Evolutionary conservation across 495 filamentous ascomycete species (phyloP), one percentile per base, ranked within the genome.

Genomic region (Trypethelium eluteriae): DNA sequence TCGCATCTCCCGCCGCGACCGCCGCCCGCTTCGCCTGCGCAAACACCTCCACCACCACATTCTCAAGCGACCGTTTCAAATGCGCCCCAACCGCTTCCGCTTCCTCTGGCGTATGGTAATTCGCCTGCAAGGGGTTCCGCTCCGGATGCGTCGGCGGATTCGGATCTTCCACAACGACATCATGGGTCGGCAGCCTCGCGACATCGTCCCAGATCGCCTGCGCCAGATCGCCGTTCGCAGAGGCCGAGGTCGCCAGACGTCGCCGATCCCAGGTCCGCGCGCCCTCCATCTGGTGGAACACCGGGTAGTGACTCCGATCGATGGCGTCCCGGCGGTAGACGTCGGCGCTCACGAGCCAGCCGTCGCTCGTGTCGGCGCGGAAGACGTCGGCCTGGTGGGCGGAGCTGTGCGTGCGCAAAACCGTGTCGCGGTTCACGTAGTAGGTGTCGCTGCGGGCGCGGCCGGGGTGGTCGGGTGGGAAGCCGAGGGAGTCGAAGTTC

Each of bases 231-330:
- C 91, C 80, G 25, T 81, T 83, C 62, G 79, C 78, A 6, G 84
- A 78, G 5, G 49, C 41, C 41, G 41, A 44, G 14, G 41, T 7
- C 3, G 53, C 11, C 6, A 84, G 79, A 66, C 79, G 80, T 32
- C 63, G 74, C 11, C 92, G 85, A 76, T 95, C 90, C 94, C 94
- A 98, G 66, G 92, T 86, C 69, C 87, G 82, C 7, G 93, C 93
- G 14, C 92, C 95, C 74, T 98, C 94, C 92, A 98, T 97, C 79
- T 98, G 94, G 78, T 98, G 95, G 77, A 98, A 98, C 66, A 96
- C 84, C 2, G 94, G 94, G 80, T 96, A 97, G 76, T 98, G 94
- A 70, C 85, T 90, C 63, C 90, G 86, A 75, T 98, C 94, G 72
- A 98, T 88, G 38, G 93, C 92, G 83, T 98, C 94, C 66, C 94